Conservation (phyloP, 495 filamentous ascomycete species). For the Penicillium coprophilum region DNA sequence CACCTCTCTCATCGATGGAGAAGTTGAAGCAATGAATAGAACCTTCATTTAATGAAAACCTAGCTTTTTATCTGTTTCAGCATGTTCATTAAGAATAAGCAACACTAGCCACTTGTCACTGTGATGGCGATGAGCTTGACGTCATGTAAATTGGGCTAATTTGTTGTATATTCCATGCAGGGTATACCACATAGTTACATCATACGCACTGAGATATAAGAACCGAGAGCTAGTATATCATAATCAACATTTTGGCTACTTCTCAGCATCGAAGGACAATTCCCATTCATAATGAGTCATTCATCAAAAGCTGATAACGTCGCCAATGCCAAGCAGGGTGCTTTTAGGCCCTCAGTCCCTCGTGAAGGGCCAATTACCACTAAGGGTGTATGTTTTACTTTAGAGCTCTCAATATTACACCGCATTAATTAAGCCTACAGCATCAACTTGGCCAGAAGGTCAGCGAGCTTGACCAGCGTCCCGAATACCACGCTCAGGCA, state of each 20-base stretch:
- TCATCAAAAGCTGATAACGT: slow-evolving; percentile 53
- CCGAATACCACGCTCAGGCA: slow-evolving; percentile 63
- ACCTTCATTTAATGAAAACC: too few species aligned
- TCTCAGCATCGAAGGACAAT: neutral
- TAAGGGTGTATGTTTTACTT: slow-evolving; percentile 49
- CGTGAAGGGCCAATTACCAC: slow-evolving; percentile 49
- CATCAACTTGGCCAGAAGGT: slow-evolving; percentile 65
- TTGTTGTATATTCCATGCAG: too few species aligned
- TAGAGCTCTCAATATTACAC: slow-evolving; percentile 9
- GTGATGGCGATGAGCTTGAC: too few species aligned
- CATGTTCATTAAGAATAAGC: too few species aligned
- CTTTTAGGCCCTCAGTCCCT: slow-evolving; percentile 30
- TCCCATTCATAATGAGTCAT: slow-evolving; percentile 49
- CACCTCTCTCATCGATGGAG: too few species aligned
- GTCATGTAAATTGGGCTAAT: too few species aligned
- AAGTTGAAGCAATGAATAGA: too few species aligned
- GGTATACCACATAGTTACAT: too few species aligned
- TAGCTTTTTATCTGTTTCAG: too few species aligned
- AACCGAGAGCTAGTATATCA: too few species aligned
- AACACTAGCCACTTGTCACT: too few species aligned
- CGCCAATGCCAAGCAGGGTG: slow-evolving; percentile 36
- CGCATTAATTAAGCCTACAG: slow-evolving; percentile 34
- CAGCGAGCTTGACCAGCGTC: slow-evolving; percentile 55
- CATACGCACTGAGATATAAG: too few species aligned
- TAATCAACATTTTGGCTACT: neutral